phyloP scores from a whole-genome alignment of 805 yeast genomes.

The Henningerozyma blattae region DNA sequence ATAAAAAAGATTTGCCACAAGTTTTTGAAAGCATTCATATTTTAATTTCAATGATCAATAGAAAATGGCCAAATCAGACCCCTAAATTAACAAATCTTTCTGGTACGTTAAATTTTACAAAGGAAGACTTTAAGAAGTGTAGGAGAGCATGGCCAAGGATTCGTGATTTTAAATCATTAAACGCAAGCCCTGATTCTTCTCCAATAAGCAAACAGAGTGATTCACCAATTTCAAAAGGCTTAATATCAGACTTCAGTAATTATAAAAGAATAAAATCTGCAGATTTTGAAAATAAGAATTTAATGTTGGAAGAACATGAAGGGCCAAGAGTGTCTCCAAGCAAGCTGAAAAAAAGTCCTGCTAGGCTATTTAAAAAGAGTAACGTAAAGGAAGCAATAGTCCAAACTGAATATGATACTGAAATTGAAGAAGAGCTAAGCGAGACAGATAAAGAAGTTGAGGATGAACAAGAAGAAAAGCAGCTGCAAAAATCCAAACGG shows the following conservation, averaged over 20 bases:
- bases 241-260: constrained; percentile 15
- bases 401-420: too few relatives aligned
- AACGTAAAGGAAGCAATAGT: constrained; percentile 1
- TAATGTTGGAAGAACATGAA: not conserved
- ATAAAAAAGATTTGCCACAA: constrained; percentile 82
- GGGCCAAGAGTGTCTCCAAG: not conserved
- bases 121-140: constrained; percentile 56
- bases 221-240: constrained; percentile 5
- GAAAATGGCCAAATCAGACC: constrained; percentile 37
- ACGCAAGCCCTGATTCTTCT: constrained; percentile 21
- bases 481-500: too few relatives aligned
- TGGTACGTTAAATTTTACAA: constrained; percentile 45
- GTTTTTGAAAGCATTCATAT: constrained; percentile 93
- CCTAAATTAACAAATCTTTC: constrained; percentile 53
- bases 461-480: not conserved
- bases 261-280: constrained; percentile 1
- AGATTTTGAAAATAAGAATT: not conserved
- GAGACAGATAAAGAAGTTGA: too few relatives aligned
- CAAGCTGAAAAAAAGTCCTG: constrained; percentile 1
- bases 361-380: not conserved
- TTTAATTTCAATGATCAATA: constrained; percentile 57
- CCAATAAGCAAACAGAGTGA: constrained; percentile 6
- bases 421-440: too few relatives aligned
- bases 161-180: constrained; percentile 63
- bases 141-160: constrained; percentile 52